Conservation (phyloP, 1,284 basidiomycete species). For the Pseudozyma sp. region DNA sequence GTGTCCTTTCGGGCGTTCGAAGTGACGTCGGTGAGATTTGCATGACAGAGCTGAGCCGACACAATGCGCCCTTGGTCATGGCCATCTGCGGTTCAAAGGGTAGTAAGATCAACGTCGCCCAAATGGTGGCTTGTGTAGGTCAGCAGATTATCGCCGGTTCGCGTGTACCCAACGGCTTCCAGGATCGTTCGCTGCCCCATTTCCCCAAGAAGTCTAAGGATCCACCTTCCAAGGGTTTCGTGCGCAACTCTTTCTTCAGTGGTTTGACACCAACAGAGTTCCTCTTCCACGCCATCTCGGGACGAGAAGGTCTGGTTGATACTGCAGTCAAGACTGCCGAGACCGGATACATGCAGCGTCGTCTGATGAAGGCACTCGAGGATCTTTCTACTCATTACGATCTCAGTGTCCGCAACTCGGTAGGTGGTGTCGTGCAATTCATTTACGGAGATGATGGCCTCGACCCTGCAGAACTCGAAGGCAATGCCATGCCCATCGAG, state of each 20-base stretch:
- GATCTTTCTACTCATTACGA: slow-evolving; percentile 98
- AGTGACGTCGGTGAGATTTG: slow-evolving; percentile 96
- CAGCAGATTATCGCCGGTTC: slow-evolving; percentile 98
- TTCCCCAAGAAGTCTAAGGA: slow-evolving; percentile 98
- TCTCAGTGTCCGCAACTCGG: slow-evolving; percentile 93
- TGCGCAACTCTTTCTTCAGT: slow-evolving; percentile 93
- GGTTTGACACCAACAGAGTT: slow-evolving; percentile 97
- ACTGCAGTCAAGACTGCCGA: slow-evolving; percentile 99
- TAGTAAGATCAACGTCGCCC: slow-evolving; percentile 98
- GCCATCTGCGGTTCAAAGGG: slow-evolving; percentile 98
- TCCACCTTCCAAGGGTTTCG: slow-evolving; percentile 97
- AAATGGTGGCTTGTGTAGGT: slow-evolving; percentile 99
- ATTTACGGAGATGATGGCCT: slow-evolving; percentile 96
- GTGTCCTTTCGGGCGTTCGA: slow-evolving; percentile 91
- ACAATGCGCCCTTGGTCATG: slow-evolving; percentile 98
- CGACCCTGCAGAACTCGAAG: slow-evolving; percentile 95
- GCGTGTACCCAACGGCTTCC: slow-evolving; percentile 98
- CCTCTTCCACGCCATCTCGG: slow-evolving; percentile 98
- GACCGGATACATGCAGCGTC: slow-evolving; percentile 98
- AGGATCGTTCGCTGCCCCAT: slow-evolving; percentile 97
- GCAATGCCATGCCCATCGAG: slow-evolving; percentile 83
- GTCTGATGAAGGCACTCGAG: slow-evolving; percentile 98
- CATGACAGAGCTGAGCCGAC: slow-evolving; percentile 94
- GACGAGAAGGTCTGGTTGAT: slow-evolving; percentile 97
- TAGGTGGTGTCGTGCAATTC: slow-evolving; percentile 97